Evolutionary conservation across 345 rosid species (phyloP).

Genomic region (Schrenkiella parvula): DNA sequence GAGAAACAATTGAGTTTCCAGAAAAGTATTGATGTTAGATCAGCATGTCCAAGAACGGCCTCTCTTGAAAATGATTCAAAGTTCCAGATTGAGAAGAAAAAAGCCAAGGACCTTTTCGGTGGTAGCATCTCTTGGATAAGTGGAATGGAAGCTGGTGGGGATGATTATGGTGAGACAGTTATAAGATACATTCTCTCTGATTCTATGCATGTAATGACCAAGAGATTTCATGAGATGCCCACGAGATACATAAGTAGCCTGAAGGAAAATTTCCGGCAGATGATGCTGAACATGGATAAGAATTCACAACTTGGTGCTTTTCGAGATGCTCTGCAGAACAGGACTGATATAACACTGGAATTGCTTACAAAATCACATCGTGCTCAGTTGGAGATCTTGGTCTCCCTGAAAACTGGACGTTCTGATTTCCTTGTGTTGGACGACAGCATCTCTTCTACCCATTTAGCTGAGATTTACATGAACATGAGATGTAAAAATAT

Average conservation of each 20-base stretch:
- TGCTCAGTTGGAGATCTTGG: constrained; percentile 80
- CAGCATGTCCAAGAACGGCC: constrained; percentile 60
- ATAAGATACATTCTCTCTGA: constrained; percentile 65
- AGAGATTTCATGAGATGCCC: constrained; percentile 76
- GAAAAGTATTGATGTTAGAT: constrained; percentile 52
- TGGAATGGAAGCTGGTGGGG: constrained; percentile 58
- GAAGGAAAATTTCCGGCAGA: constrained; percentile 74
- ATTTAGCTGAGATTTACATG: constrained; percentile 84
- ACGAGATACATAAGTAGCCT: constrained; percentile 49
- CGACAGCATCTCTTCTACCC: constrained; percentile 48
- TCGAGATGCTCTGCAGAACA: constrained; percentile 56
- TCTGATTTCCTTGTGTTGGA: constrained; percentile 64
- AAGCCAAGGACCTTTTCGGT: constrained; percentile 48
- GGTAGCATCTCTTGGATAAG: constrained; percentile 55
- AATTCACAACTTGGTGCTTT: constrained; percentile 44
- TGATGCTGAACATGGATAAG: constrained; percentile 66
- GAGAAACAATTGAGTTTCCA: constrained; percentile 73
- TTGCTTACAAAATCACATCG: constrained; percentile 59
- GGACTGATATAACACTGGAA: constrained; percentile 62
- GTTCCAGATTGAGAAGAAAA: constrained; percentile 62
- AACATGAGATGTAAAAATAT: constrained; percentile 80
- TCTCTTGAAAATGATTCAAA: constrained; percentile 66
- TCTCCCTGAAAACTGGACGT: constrained; percentile 68
- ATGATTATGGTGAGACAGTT: constrained; percentile 68
- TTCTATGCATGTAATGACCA: constrained; percentile 68